Evolutionary conservation across 2,329 filamentous ascomycete genomes (phyloP), one percentile per base, ranked within the genome.

Genomic region (Penicillium griseofulvum): DNA sequence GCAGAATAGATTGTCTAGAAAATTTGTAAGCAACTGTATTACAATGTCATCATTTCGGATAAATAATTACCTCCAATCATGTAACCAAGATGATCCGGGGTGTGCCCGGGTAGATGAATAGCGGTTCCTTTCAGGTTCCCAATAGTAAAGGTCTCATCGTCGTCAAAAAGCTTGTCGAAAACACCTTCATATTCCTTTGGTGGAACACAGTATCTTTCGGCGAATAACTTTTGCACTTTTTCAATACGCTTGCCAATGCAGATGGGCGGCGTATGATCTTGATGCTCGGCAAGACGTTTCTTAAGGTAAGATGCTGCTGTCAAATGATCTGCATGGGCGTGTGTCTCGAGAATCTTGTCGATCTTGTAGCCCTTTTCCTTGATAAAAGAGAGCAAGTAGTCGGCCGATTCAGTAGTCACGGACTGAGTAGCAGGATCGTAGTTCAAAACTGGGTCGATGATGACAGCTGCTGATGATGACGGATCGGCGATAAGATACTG

Each of bases 371-470:
- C 71, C 1, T 80, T 67, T 1, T 78, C 62, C 4, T 65, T 59
- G 7, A 83, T 65, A 0, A 81, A 24, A 0, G 71, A 59, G 0
- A 87, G 71, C 0, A 88, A 59, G 0, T 56, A 42, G 55, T 87
- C 83, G 2, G 85, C 85, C 0, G 80, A 72, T 0, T 62, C 44
- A 0, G 84, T 87, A 6, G 68, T 74, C 55, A 87, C 75, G 2
- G 51, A 64, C 37, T 73, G 69, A 1, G 68, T 75, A 11, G 67
- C 60, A 1, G 76, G 74, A 43, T 85, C 78, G 56, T 79, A 86
- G 65, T 87, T 79, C 3, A 87, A 65, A 0, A 88, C 85, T 0
- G 85, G 75, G 61, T 88, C 85, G 60, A 88, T 86, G 49, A 87
- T 82, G 53, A 77, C 80, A 1, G 83, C 81, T 0, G 63, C 64